Conservation (phyloP, 352 stramenopile genomes). For the Pythium pyrilobum region DNA sequence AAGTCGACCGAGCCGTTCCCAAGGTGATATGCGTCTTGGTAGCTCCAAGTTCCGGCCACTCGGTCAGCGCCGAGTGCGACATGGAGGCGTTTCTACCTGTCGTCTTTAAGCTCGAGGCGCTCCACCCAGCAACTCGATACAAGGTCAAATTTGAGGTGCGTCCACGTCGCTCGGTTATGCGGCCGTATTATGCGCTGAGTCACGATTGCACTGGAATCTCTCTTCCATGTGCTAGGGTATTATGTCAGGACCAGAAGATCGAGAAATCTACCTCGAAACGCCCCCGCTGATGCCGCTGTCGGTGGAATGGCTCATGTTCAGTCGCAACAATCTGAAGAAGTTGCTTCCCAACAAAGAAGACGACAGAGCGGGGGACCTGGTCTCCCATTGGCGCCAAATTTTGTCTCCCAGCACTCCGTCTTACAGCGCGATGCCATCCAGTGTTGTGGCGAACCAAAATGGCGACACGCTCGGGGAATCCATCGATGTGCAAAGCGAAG, state of each 20-base stretch:
- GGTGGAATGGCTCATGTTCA: constrained; percentile 52
- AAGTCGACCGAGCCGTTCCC: constrained; percentile 39
- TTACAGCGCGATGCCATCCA: constrained; percentile 32
- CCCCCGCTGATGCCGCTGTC: constrained; percentile 28
- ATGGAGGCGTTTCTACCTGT: constrained; percentile 46
- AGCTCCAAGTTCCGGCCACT: background rate
- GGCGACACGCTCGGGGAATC: constrained; percentile 37
- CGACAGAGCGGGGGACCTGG: background rate
- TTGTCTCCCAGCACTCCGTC: constrained; percentile 26
- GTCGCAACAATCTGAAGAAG: constrained; percentile 29
- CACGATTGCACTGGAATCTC: background rate
- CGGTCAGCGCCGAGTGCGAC: constrained; percentile 8
- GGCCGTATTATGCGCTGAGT: background rate
- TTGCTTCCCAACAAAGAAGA: constrained; percentile 15
- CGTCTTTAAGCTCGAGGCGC: constrained; percentile 54
- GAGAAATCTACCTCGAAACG: constrained; percentile 28
- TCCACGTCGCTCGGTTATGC: background rate
- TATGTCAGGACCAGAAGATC: constrained; percentile 15
- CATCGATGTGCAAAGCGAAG: constrained; percentile 20
- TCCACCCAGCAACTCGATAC: constrained; percentile 50
- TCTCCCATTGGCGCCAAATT: constrained; percentile 36
- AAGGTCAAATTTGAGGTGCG: constrained; percentile 54
- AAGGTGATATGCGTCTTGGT: constrained; percentile 36
- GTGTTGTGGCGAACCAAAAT: constrained; percentile 24
- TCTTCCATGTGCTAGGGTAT: constrained; percentile 26